Base-by-base conservation (phyloP, 2,329 filamentous ascomycete species). In the Botrytis porri region DNA sequence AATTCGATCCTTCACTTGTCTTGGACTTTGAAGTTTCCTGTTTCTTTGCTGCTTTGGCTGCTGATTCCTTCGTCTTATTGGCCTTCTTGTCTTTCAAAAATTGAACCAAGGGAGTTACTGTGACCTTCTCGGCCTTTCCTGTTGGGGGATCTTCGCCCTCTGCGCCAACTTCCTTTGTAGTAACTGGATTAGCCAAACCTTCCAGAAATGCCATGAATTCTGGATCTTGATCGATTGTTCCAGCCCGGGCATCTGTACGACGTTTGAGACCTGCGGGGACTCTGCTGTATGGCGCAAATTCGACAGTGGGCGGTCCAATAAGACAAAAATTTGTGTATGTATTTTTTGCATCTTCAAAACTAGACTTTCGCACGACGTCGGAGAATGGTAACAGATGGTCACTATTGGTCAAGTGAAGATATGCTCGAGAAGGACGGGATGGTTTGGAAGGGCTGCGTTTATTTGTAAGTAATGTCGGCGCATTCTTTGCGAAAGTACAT, bases 141-240 rank as follows among this genome's bases (percentile, higher is more conserved):
- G 76, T 64, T 35, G 74, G 29, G 18, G 67, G 65, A 43, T 76
- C 77, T 12, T 61, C 72, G 35, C 76, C 74, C 18, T 81, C 75
- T 5, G 86, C 82, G 16, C 84, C 79, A 20, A 81, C 78, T n/a
- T 88, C 86, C 69, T 85, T 88, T 8, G 83, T 78, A 1, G 84
- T 83, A 14, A 82, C 82, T 2, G 88, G 88, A 77, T 97, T 94
- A 1, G 95, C 97, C 64, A 98, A 87, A 71, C 89, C 92, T 81
- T 97, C 93, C 12, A 99, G 87, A 81, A 98, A 99, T 39, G 91
- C 90, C 85, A 98, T 97, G 78, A 98, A 99, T 78, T 98, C 96
- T 0, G 93, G 90, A 79, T 99, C 96, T 81, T 97, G 94, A 79
- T 99, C 96, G 77, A 99, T 98, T 4, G 94, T 97, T 70, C 95